Evolutionary conservation across 202 grass and related monocot species (phyloP).

Genomic region (Brachypodium distachyon): DNA sequence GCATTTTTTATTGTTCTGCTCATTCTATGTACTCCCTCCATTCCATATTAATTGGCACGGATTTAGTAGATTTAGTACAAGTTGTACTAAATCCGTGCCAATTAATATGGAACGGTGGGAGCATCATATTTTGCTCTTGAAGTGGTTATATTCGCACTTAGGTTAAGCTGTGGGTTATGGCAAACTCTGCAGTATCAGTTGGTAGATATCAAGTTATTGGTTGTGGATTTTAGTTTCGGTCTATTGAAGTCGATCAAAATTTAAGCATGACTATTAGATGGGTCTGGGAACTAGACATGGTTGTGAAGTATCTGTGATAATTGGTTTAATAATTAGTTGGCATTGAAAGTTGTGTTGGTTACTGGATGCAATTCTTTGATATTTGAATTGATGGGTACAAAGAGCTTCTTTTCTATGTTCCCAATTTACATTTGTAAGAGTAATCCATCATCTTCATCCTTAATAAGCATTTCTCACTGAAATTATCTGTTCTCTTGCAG

Average conservation of each 20-base stretch:
- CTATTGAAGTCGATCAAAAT: background rate
- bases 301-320: background rate
- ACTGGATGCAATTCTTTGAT: background rate
- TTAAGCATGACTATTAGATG: background rate
- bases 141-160: background rate
- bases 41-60: too few relatives aligned
- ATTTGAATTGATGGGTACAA: background rate
- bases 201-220: background rate
- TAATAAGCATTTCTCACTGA: background rate
- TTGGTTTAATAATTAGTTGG: background rate
- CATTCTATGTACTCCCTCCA: too few relatives aligned
- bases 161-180: too few relatives aligned
- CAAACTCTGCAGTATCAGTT: background rate
- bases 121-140: background rate
- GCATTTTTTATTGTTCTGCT: background rate
- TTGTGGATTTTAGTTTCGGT: background rate
- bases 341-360: background rate
- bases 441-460: background rate
- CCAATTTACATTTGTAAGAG: background rate
- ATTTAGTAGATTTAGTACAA: too few relatives aligned
- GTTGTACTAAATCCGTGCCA: too few relatives aligned
- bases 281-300: background rate
- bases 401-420: too few relatives aligned
- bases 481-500: constrained; percentile 16
- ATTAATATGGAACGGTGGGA: too few relatives aligned